Base-by-base conservation (phyloP, 768 basidiomycete genomes). In the Pisolithus albus region DNA sequence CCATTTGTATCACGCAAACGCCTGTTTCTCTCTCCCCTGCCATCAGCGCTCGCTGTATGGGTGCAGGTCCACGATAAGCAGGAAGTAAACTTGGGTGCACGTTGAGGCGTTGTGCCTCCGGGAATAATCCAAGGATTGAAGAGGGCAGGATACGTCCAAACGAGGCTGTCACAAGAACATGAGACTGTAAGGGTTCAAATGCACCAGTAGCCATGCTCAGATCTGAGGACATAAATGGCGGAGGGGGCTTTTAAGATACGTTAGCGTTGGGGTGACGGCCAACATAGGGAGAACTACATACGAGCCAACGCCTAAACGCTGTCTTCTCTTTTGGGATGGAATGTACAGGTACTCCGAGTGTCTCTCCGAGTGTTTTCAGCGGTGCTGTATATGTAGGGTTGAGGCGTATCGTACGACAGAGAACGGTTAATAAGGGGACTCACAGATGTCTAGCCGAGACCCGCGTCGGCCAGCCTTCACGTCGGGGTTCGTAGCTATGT, bases 71-170 rank as follows among this genome's bases (percentile, higher is more conserved):
- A n/a, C 93, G 82, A 64, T 89, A 93, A 24, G 76, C 72, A 0
- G 93, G 93, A 32, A 97, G 76, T 0, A 92, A 70, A 34, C 92
- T 94, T 0, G 92, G 92, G 60, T 97, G 93, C 6, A 97, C 81
- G 61, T 97, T 96, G 36, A 97, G 72, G 21, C 86, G 72, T 43
- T 80, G 78, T 0, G 66, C 59, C 0, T 72, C 71, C 0, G 70
- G 75, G 60, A 95, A 95, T 38, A 76, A 71, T 13, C 72, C 62
- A 15, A 96, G 78, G 48, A 88, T 71, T 2, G 72, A 60, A 5
- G 72, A 63, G 0, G 89, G 78, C 11, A 97, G 76, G 57, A 94
- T 92, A 43, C 87, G 85, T 0, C 93, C 93, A 56, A 95, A 95
- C 0, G 93, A 95, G 6, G 93, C 90, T 0, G 92, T 92, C 6